Evolutionary conservation across 768 basidiomycete species (phyloP).

Genomic region (Naganishia kalamii): DNA sequence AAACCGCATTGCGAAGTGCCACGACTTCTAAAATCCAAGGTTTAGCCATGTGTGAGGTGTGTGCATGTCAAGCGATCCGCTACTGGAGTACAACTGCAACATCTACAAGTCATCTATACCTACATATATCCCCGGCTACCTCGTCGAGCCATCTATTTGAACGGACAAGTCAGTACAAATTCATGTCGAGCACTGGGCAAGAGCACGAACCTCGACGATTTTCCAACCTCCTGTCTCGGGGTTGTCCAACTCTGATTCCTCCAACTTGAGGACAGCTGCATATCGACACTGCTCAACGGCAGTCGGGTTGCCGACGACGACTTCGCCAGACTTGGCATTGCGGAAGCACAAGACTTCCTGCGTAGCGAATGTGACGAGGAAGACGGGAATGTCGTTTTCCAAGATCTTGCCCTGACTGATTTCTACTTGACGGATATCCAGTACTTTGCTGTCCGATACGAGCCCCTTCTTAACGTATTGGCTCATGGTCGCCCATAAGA

Average conservation of each 20-base stretch:
- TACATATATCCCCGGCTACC: conserved; percentile 14
- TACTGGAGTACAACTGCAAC: conserved; percentile 8
- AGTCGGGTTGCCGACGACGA: conserved; percentile 78
- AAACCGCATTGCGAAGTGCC: too few relatives aligned
- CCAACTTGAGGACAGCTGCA: conserved; percentile 79
- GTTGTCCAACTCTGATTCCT: conserved; percentile 80
- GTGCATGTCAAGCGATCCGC: not conserved
- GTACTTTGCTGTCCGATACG: conserved; percentile 82
- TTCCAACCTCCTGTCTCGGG: conserved; percentile 98
- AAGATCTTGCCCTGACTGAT: conserved; percentile 77
- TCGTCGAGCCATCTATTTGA: conserved; percentile 16
- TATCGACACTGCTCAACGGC: conserved; percentile 90
- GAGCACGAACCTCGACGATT: conserved; percentile 68
- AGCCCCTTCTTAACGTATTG: conserved; percentile 85
- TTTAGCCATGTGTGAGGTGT: too few relatives aligned
- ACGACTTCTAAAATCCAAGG: too few relatives aligned
- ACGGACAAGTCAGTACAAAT: not conserved
- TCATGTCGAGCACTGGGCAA: not conserved
- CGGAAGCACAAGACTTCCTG: conserved; percentile 91
- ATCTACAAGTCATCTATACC: not conserved
- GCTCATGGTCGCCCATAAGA: conserved; percentile 97
- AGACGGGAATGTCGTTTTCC: conserved; percentile 80
- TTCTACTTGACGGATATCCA: conserved; percentile 96
- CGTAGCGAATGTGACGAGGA: conserved; percentile 82
- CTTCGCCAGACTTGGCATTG: conserved; percentile 78